Percentiles rank a stretch among this genome's conserved stretches.
These are phyloP conservation scores for Cladosporium halotolerans DNA, from an alignment of 2,329 filamentous ascomycete species.

Conservation along the genomic window DNA sequence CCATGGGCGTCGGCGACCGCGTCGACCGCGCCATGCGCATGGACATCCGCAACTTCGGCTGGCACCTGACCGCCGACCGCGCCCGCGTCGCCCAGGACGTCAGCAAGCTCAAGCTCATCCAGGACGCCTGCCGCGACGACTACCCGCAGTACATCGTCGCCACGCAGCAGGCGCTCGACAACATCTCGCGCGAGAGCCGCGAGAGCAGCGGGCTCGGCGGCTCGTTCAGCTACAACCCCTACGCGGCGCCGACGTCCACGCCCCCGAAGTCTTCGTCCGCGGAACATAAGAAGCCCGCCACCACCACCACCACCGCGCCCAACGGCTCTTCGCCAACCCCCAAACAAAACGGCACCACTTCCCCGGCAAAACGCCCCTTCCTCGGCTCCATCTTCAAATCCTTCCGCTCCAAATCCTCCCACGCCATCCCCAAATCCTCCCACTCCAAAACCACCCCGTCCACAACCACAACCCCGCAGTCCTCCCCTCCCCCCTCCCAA, in stretches of 20 bases:
- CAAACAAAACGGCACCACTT: not conserved
- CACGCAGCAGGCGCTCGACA: constrained; percentile 37
- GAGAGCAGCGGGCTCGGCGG: constrained; percentile 15
- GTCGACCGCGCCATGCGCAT: constrained; percentile 39
- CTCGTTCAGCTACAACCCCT: constrained; percentile 10
- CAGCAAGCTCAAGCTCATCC: constrained; percentile 39
- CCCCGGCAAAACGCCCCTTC: constrained; percentile 19
- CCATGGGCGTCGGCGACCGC: constrained; percentile 38
- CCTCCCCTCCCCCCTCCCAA: constrained; percentile 1
- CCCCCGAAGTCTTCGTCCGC: not conserved
- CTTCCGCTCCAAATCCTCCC: constrained; percentile 15
- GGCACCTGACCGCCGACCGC: constrained; percentile 36
- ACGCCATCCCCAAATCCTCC: constrained; percentile 11
- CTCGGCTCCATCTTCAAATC: constrained; percentile 23
- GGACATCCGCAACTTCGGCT: constrained; percentile 43
- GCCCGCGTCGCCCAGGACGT: constrained; percentile 30
- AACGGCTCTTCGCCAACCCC: not conserved
- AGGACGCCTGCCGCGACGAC: constrained; percentile 36
- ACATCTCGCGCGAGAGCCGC: constrained; percentile 32
- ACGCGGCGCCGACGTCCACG: constrained; percentile 4
- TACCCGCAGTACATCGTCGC: constrained; percentile 42
- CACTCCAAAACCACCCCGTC: constrained; percentile 9
- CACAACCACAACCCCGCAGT: not conserved
- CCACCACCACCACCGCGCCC: not conserved
- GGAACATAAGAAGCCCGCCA: not conserved